Base-by-base conservation (phyloP, 2,329 filamentous ascomycete genomes). In the Neocucurbitaria cava region DNA sequence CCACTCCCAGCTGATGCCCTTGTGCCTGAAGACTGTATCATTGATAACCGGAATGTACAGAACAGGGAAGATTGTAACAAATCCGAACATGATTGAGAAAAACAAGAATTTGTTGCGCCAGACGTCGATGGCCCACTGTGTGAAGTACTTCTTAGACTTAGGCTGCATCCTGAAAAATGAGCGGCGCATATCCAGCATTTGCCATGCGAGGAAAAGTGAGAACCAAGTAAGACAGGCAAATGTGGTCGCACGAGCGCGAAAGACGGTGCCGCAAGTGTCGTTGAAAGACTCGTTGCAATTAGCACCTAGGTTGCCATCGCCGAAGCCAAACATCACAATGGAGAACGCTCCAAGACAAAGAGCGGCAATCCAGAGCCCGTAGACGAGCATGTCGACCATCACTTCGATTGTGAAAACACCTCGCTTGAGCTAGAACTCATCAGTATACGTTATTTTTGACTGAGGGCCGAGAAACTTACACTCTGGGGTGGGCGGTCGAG, bases 201-300 rank as follows among this genome's bases (percentile, higher is more conserved):
- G 89, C 89, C 89, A 92, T 1, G 89, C 89, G 8, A 90, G 81
- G 78, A 92, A 89, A 17, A 92, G 82, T 0, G 88, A 87, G 66
- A 88, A 88, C 89, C 89, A 92, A 0, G 89, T 91, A 42, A 92
- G 82, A 61, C 85, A 89, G 39, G 87, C 87, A 68, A 92, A 92
- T 1, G 86, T 89, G 0, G 89, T 90, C 1, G 88, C 87, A 35
- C 89, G 86, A 1, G 89, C 89, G 38, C 72, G 72, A 65, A 74
- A 75, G 2, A 75, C 71, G 15, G 68, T 63, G 7, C 69, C 61
- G 58, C 71, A 74, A 31, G 46, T 50, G 2, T 51, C 28, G 54
- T 64, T 68, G 52, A 66, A 74, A 10, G 54, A 54, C 26, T 67
- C 58, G 59, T 75, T 75, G 51, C 73, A 74, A 51, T 65, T 66